Conservation (phyloP, 495 filamentous ascomycete species). For the Aspergillus homomorphus region DNA sequence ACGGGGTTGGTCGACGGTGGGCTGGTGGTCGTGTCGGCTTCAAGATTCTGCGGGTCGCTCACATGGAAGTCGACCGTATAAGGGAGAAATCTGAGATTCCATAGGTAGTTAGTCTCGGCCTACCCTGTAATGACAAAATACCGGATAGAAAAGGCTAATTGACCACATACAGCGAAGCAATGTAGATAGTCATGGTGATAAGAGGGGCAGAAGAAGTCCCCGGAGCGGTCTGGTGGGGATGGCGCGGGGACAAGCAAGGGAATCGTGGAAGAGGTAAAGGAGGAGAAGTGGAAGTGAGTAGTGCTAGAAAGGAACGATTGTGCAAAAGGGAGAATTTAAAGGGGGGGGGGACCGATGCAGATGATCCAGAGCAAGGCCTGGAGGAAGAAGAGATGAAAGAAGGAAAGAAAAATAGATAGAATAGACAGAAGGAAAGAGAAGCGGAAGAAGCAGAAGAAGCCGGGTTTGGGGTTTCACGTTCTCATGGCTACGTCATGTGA, state of each 20-base stretch:
- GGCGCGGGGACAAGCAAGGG: slow-evolving; percentile 18
- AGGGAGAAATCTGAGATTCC: slow-evolving; percentile 68
- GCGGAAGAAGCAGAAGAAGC: neutral
- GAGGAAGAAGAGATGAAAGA: slow-evolving; percentile 4
- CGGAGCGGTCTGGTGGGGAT: neutral
- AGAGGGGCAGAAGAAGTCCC: slow-evolving; percentile 22
- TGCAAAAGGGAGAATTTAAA: neutral
- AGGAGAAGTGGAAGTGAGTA: slow-evolving; percentile 3
- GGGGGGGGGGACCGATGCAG: neutral
- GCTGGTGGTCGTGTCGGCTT: slow-evolving; percentile 17
- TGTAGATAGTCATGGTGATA: slow-evolving; percentile 72
- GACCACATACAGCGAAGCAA: slow-evolving; percentile 73
- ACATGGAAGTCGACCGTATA: slow-evolving; percentile 78
- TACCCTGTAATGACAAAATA: slow-evolving; percentile 5
- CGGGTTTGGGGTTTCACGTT: slow-evolving; percentile 12
- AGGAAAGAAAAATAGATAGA: slow-evolving; percentile 26
- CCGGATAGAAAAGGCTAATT: neutral
- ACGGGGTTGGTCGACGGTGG: slow-evolving; percentile 36
- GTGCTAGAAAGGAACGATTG: neutral
- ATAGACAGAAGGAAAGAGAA: neutral
- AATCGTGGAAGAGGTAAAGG: slow-evolving; percentile 23
- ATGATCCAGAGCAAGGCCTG: neutral
- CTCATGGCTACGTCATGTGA: slow-evolving; percentile 45
- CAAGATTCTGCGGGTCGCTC: slow-evolving; percentile 26
- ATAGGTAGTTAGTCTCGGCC: neutral